Conservation (phyloP, 23 red algal genomes). For the Chondrus crispus region DNA sequence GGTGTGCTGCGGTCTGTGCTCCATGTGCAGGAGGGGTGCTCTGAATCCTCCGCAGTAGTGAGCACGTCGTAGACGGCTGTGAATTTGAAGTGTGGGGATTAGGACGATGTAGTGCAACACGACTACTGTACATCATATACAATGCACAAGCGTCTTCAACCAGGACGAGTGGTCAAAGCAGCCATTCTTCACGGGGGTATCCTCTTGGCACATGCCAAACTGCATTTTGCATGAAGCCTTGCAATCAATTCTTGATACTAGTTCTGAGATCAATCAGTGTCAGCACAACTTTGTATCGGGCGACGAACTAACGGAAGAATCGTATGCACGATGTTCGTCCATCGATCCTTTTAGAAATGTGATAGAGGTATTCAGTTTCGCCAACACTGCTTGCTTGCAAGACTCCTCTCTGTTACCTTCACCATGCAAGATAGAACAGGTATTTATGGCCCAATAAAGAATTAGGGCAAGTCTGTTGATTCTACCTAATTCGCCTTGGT, state of each 20-base stretch:
- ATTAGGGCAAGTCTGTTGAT: background rate
- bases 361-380: background rate
- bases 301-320: too few species aligned
- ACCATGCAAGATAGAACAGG: background rate
- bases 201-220: too few species aligned
- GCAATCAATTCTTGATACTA: too few species aligned
- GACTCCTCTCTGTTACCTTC: background rate
- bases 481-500: background rate
- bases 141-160: background rate
- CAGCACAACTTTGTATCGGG: too few species aligned
- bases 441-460: background rate
- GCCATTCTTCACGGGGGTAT: too few species aligned
- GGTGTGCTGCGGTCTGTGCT: background rate
- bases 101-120: background rate
- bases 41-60: background rate
- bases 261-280: too few species aligned
- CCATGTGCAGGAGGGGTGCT: background rate
- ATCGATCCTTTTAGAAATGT: background rate
- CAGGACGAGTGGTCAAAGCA: background rate
- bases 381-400: background rate
- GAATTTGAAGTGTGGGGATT: background rate
- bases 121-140: background rate
- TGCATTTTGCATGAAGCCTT: too few species aligned
- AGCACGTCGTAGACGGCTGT: background rate
- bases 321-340: too few species aligned